These are phyloP conservation scores for Globisporangium rhizosaccharum DNA, from an alignment of 352 stramenopile species.

Conservation along the genomic window DNA sequence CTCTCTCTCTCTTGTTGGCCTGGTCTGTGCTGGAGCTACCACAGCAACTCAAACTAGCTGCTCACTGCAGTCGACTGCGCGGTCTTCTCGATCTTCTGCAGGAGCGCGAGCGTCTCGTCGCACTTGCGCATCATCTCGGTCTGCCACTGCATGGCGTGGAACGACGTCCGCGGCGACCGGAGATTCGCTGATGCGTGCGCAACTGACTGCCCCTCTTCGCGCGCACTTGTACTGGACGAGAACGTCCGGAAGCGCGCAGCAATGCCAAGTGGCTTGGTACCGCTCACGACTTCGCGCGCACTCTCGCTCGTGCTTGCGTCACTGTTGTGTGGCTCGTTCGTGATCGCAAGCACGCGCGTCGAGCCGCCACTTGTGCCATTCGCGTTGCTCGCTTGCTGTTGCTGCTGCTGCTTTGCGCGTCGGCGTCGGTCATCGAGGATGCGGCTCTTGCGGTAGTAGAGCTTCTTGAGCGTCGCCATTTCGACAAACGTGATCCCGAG, in stretches of 20 bases:
- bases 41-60: no score
- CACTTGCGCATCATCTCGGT: conserved; percentile 39
- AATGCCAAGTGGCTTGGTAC: background rate
- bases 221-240: background rate
- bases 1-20: no score
- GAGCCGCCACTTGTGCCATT: no score
- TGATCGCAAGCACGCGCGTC: background rate
- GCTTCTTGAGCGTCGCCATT: conserved; percentile 50
- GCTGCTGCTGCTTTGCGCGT: background rate
- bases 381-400: no score
- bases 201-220: background rate
- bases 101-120: conserved; percentile 31
- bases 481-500: conserved; percentile 50
- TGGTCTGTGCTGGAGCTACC: no score
- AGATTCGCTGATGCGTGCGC: background rate
- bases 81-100: conserved; percentile 37
- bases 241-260: background rate
- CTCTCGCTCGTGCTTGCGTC: no score
- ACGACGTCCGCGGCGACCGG: background rate
- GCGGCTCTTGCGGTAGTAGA: conserved; percentile 30
- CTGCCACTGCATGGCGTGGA: conserved; percentile 20
- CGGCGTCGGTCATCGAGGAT: conserved; percentile 17
- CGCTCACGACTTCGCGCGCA: conserved; percentile 1
- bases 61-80: background rate
- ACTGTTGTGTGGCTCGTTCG: background rate